Evolutionary conservation across 2,329 filamentous ascomycete species (phyloP).

Genomic region (Neocucurbitaria cava): DNA sequence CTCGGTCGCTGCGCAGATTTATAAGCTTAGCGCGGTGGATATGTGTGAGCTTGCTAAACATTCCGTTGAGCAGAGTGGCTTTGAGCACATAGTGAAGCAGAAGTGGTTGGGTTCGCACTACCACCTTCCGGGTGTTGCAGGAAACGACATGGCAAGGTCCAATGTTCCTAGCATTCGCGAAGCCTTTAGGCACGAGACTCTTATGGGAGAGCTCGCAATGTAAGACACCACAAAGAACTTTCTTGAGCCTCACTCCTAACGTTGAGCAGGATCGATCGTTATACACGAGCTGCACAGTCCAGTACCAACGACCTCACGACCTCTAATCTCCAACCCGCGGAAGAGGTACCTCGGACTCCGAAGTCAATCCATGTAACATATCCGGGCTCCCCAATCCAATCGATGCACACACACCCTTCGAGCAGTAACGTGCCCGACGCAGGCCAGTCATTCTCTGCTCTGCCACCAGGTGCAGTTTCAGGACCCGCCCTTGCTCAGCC

Average conservation of each 20-base stretch:
- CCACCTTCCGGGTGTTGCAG: conserved; percentile 76
- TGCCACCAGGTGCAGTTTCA: conserved; percentile 41
- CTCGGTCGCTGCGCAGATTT: conserved; percentile 96
- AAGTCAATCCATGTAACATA: conserved; percentile 38
- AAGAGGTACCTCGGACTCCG: conserved; percentile 36
- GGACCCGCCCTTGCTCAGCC: conserved; percentile 24
- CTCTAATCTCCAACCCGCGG: conserved; percentile 42
- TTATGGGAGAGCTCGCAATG: conserved; percentile 84
- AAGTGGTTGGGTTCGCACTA: conserved; percentile 88
- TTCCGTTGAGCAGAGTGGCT: conserved; percentile 92
- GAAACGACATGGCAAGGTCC: conserved; percentile 93
- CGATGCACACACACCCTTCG: conserved; percentile 51
- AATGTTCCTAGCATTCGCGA: conserved; percentile 95
- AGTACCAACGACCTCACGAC: conserved; percentile 39
- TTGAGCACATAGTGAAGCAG: conserved; percentile 86
- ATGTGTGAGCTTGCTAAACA: conserved; percentile 99
- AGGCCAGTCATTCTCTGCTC: conserved; percentile 31
- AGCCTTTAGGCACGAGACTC: conserved; percentile 86
- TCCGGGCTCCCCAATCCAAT: conserved; percentile 49
- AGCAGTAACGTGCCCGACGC: conserved; percentile 46
- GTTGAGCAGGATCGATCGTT: conserved; percentile 47
- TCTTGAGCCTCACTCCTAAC: conserved; percentile 4
- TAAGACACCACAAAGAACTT: conserved; percentile 55
- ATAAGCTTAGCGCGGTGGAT: conserved; percentile 94
- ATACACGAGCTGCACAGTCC: conserved; percentile 49